Evolutionary conservation across 148 eudicot species (phyloP), one percentile per base, ranked within the genome.

Genomic region (Beta vulgaris): DNA sequence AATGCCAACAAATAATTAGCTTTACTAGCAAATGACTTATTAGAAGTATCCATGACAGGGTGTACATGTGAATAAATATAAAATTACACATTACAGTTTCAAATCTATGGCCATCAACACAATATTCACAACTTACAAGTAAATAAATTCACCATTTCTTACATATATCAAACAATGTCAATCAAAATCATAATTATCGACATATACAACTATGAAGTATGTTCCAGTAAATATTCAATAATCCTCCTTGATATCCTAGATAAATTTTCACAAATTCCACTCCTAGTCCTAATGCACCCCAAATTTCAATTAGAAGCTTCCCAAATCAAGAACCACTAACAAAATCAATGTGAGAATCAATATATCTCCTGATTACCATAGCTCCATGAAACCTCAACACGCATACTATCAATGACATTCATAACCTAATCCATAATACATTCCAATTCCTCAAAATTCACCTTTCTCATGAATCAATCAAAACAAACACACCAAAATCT

Each of bases 381-480:
- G 28, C 60, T 8, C 23, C 60, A n/a, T 12, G 21, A 58, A 58
- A 11, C 31, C 62, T 58, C 13, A 58, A 58, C 15, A 58, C 10
- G 5, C 39, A 67, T 31, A 26, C 8, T 18, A 54, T 19, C 25
- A 14, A 13, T 11, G 16, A 32, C 13, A 44, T n/a, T 23, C 42
- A 42, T 0, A 78, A 14, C 15, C 59, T 40, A 72, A 75, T 49
- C 63, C 75, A 65, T 11, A 16, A 69, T 18, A 28, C 32, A 42
- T 34, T 58, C 54, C 25, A 69, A 51, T 32, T 21, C 64, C 35
- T 4, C 48, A 6, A 31, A 69, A 6, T 39, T 28, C 14, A 14
- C 32, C 32, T 4, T n/a, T 9, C 54, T 29, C 43, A 4, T 1
- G 19, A 53, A 58, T 31, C 29, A 58, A 21, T 19, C 49, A 18